Evolutionary conservation across 2,329 filamentous ascomycete genomes (phyloP).

Genomic region (Sporothrix euskadiensis): DNA sequence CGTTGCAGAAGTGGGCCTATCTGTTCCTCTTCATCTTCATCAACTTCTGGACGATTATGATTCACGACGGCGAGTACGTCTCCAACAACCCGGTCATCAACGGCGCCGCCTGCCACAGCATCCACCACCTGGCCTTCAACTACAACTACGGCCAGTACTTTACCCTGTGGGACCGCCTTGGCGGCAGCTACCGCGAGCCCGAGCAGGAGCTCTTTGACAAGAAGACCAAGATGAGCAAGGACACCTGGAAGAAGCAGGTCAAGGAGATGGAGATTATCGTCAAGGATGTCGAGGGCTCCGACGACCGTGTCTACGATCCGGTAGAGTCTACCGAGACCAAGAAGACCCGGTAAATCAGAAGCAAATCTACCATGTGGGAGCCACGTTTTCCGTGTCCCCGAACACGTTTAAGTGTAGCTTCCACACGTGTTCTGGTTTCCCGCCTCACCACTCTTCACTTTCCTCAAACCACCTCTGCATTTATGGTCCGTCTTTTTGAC

Average conservation of each 20-base stretch:
- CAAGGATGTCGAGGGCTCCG: constrained; percentile 65
- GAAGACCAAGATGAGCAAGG: constrained; percentile 80
- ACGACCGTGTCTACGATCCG: constrained; percentile 52
- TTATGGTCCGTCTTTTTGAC: not conserved
- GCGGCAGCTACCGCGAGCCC: constrained; percentile 82
- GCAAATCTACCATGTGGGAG: too few relatives aligned
- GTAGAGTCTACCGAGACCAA: constrained; percentile 42
- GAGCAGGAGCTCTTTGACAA: constrained; percentile 82
- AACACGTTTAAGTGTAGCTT: not conserved
- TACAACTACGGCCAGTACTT: constrained; percentile 96
- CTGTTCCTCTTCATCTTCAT: constrained; percentile 85
- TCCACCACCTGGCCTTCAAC: constrained; percentile 86
- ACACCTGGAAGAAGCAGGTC: constrained; percentile 76
- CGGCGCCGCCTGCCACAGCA: constrained; percentile 88
- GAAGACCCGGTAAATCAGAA: constrained; percentile 42
- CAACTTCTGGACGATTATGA: constrained; percentile 96
- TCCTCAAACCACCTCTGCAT: not conserved
- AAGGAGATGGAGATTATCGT: constrained; percentile 75
- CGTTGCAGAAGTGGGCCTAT: constrained; percentile 87
- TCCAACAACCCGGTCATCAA: constrained; percentile 90
- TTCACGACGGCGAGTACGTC: constrained; percentile 93
- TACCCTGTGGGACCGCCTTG: constrained; percentile 85
- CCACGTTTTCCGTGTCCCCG: not conserved
- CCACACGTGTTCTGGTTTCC: too few relatives aligned
- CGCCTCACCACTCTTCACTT: too few relatives aligned